Base-by-base conservation (phyloP, 2,329 filamentous ascomycete species). In the Fusarium transvaalense region DNA sequence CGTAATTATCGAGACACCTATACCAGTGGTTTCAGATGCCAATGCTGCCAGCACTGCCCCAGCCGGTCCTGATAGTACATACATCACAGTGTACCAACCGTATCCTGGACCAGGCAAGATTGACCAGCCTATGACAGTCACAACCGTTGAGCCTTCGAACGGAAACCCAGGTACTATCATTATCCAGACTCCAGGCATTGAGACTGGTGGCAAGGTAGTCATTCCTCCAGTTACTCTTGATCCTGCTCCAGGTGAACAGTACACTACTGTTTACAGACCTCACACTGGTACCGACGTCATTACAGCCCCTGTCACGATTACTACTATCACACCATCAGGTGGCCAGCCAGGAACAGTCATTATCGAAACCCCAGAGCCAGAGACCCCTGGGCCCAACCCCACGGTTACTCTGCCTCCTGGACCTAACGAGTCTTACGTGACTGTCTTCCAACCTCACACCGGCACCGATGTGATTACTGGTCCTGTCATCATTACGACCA, bases 311-410 rank as follows among this genome's bases (percentile, higher is more conserved):
- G 53, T 67, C 4, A 67, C 58, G 3, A 31, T 67, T 15, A 63
- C 34, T 5, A 67, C 63, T 1, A 67, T 67, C 17, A 29, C 31
- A 2, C 64, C 64, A 12, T 31, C 47, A 8, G 43, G 21, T 25
- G 48, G 48, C 10, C 56, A 67, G 31, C 64, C 57, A 4, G 64
- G 64, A 38, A 67, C 64, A 15, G 64, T 67, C 14, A 58, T 67
- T 3, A 59, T 67, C 17, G 64, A 67, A n/a, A 67, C 64, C 1
- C 62, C 62, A 4, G 46, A 37, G n/a, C 56, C 56, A 6, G 51
- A 48, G 29, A 52, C 56, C 6, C 35, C 46, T 21, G 51, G 37
- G 9, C 32, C 54, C 2, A 56, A 66, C 21, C 62, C 64, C 9
- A 66, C 64, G 4, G 64, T 66, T 31, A 66, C 62, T 15, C 21